These are phyloP conservation scores for Nicotiana attenuata DNA, from an alignment of 257 asterid genomes.

Conservation along the genomic window DNA sequence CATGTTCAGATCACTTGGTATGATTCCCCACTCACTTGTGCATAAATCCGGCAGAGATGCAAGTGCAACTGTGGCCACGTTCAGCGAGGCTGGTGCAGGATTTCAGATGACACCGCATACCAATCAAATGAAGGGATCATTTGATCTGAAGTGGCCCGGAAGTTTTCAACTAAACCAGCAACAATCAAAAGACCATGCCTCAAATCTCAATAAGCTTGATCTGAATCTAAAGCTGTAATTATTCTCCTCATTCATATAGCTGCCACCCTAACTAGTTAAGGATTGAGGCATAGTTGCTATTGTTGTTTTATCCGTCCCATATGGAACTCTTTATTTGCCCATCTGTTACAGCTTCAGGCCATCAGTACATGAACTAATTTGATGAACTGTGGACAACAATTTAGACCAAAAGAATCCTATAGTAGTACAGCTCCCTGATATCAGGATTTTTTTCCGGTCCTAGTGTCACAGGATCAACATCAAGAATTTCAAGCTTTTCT, in stretches of 20 bases:
- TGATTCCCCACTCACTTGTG: conserved; percentile 58
- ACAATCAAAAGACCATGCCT: conserved; percentile 37
- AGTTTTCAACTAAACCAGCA: conserved; percentile 50
- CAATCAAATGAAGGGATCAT: conserved; percentile 26
- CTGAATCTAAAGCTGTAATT: conserved; percentile 74
- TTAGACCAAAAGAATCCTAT: background rate
- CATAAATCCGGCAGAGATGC: conserved; percentile 57
- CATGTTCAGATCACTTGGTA: conserved; percentile 73
- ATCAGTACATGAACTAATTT: background rate
- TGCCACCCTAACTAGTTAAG: background rate
- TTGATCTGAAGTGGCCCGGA: conserved; percentile 71
- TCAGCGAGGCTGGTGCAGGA: conserved; percentile 34
- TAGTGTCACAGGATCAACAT: background rate
- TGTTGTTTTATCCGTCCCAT: background rate
- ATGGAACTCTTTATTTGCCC: background rate
- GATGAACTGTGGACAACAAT: background rate
- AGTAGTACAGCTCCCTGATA: background rate
- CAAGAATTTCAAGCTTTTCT: background rate
- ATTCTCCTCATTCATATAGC: background rate
- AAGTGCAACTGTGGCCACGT: conserved; percentile 27
- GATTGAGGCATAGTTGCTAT: background rate
- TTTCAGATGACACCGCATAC: conserved; percentile 31
- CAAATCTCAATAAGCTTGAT: conserved; percentile 47
- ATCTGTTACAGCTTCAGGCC: conserved; percentile 7
- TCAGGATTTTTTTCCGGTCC: background rate